These are phyloP conservation scores for Mortierella claussenii DNA, from an alignment of 192 early-diverging fungal species.

Conservation along the genomic window DNA sequence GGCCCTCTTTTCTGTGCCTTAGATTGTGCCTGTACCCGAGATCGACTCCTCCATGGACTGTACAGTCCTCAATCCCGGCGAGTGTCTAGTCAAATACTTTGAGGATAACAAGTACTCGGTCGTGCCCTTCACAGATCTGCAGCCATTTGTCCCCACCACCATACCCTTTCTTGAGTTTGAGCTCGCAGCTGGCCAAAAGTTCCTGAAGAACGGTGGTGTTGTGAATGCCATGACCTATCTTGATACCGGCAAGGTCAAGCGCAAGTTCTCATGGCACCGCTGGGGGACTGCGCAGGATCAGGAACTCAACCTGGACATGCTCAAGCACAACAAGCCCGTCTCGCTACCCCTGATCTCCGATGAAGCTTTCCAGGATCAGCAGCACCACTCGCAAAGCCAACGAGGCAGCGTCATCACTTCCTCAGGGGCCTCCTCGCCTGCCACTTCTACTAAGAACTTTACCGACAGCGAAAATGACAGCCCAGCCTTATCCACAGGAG, in stretches of 20 bases:
- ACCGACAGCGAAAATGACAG: constrained; percentile 24
- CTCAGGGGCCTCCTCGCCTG: constrained; percentile 19
- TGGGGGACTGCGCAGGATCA: constrained; percentile 39
- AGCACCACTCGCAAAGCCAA: not conserved
- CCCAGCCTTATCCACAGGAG: not conserved
- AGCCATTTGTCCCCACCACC: constrained; percentile 45
- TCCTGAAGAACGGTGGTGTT: constrained; percentile 50
- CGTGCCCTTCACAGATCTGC: constrained; percentile 40
- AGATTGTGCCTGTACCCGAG: constrained; percentile 52
- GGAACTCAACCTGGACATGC: constrained; percentile 32
- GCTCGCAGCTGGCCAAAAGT: constrained; percentile 39
- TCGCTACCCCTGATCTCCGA: constrained; percentile 39
- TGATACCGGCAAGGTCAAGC: constrained; percentile 44
- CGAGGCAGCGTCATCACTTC: not conserved
- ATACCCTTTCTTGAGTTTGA: constrained; percentile 50
- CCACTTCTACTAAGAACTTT: constrained; percentile 19
- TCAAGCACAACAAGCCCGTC: constrained; percentile 36
- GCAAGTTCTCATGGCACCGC: constrained; percentile 52
- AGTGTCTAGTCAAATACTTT: constrained; percentile 54
- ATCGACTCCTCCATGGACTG: constrained; percentile 51
- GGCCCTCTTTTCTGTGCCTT: not conserved
- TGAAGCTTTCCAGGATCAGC: constrained; percentile 8
- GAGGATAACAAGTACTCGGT: constrained; percentile 54
- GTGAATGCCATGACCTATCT: constrained; percentile 43
- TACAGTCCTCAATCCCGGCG: constrained; percentile 33